Conservation (phyloP, 371 early-diverging fungal genomes). For the Mucor velutinosus region DNA sequence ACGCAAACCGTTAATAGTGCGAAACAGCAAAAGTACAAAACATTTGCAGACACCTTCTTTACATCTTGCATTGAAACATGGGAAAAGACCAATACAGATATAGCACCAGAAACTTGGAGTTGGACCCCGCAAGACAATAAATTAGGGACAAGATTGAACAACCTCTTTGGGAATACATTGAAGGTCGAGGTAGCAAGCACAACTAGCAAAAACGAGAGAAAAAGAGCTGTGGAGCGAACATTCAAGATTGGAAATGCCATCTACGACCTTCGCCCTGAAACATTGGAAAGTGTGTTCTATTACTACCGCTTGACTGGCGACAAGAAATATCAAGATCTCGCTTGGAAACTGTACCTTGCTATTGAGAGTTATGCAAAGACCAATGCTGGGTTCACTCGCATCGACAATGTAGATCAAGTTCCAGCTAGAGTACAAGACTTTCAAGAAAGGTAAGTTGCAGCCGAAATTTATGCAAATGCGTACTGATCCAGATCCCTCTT, state of each 20-base stretch:
- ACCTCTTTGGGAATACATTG: not conserved
- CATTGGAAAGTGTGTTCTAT: constrained; percentile 75
- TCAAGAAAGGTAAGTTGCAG: constrained; percentile 36
- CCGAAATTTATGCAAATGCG: not conserved
- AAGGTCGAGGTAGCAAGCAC: not conserved
- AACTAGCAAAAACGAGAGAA: not conserved
- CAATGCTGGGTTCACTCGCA: constrained; percentile 58
- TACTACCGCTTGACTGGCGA: constrained; percentile 72
- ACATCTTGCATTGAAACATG: constrained; percentile 34
- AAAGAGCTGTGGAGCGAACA: not conserved
- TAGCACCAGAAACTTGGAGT: constrained; percentile 40
- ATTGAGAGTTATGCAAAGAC: constrained; percentile 60
- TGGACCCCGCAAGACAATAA: constrained; percentile 27
- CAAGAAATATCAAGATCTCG: constrained; percentile 61
- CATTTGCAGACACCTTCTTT: constrained; percentile 34
- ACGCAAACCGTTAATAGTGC: constrained; percentile 13
- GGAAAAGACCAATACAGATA: constrained; percentile 27
- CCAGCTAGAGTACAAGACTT: constrained; percentile 41
- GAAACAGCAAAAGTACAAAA: constrained; percentile 10
- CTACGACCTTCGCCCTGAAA: constrained; percentile 69
- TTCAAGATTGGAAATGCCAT: constrained; percentile 20
- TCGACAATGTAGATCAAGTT: constrained; percentile 48
- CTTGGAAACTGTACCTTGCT: constrained; percentile 61
- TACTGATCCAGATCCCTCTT: not conserved
- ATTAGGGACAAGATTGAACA: constrained; percentile 1